A percentile compares a stretch with the other conserved stretches of the same genome.
Conservation (phyloP, 179 eudicot species). For the Carnegiea gigantea region DNA sequence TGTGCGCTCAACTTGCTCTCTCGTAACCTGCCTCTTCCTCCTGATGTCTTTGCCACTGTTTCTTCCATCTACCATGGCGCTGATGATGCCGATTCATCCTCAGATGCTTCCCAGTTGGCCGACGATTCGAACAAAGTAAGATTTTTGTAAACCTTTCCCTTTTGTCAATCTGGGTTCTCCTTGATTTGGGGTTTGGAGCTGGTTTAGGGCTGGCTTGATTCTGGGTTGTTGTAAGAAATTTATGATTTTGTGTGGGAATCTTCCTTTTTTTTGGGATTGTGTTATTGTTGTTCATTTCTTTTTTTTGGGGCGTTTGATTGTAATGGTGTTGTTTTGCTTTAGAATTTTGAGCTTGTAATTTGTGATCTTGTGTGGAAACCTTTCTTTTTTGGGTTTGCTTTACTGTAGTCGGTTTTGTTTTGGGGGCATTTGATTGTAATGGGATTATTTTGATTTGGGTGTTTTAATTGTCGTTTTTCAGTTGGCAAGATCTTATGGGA, state of each 20-base stretch:
- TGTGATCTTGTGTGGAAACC: background rate
- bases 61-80: constrained; percentile 50
- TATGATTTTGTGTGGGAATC: background rate
- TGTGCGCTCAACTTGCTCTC: constrained; percentile 92
- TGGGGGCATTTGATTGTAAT: background rate
- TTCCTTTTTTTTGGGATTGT: background rate
- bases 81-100: constrained; percentile 19
- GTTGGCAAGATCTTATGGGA: background rate
- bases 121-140: constrained; percentile 31
- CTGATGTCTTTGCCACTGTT: constrained; percentile 67
- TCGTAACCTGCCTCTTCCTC: constrained; percentile 89
- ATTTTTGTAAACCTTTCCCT: constrained; percentile 6
- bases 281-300: background rate
- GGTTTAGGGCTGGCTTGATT: constrained; percentile 4
- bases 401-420: background rate
- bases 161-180: constrained; percentile 10
- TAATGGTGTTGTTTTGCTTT: constrained; percentile 6
- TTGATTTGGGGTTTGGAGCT: constrained; percentile 2
- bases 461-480: background rate
- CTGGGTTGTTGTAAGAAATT: background rate
- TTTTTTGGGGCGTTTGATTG: background rate
- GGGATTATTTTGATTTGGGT: constrained; percentile 2
- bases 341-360: background rate
- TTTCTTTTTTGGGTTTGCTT: background rate
- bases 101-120: constrained; percentile 17